A percentile compares a stretch with the other conserved stretches of the same genome.
Conservation (phyloP, 2,329 filamentous ascomycete species). For the Fusarium floridanum region DNA sequence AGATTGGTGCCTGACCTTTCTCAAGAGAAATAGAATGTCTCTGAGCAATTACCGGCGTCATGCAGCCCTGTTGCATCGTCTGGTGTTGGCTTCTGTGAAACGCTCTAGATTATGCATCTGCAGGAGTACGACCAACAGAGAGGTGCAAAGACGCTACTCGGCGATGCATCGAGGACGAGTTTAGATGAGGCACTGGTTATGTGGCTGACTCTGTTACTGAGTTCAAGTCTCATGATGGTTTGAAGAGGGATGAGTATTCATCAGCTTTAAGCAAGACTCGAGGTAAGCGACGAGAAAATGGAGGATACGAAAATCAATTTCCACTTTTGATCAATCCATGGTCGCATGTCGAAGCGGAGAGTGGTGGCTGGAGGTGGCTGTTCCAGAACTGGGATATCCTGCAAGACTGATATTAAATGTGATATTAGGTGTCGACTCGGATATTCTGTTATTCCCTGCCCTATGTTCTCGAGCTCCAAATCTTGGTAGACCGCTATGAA, state of each 20-base stretch:
- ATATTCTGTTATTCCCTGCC: not conserved
- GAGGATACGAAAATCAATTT: not conserved
- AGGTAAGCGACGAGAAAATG: not conserved
- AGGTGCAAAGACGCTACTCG: not conserved
- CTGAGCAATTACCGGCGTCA: not conserved
- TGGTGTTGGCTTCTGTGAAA: not conserved
- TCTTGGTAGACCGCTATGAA: not conserved
- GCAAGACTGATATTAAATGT: not conserved
- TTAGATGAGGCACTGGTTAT: not conserved
- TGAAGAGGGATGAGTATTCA: not conserved
- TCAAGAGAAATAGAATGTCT: not conserved
- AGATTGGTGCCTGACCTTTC: not conserved
- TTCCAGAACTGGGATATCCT: not conserved
- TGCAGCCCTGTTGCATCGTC: not conserved
- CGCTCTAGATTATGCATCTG: not conserved
- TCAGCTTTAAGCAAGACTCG: not conserved
- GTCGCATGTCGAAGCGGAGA: not conserved
- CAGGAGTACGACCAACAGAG: not conserved
- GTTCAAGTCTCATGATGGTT: not conserved
- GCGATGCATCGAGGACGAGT: not conserved
- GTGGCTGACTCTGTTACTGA: not conserved
- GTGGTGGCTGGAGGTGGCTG: not conserved
- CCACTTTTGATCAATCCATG: not conserved
- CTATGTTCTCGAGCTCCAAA: not conserved
- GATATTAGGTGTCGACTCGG: not conserved